phyloP scores from a whole-genome alignment of 2,329 filamentous ascomycete species.

The Cordyceps tenuipes region DNA sequence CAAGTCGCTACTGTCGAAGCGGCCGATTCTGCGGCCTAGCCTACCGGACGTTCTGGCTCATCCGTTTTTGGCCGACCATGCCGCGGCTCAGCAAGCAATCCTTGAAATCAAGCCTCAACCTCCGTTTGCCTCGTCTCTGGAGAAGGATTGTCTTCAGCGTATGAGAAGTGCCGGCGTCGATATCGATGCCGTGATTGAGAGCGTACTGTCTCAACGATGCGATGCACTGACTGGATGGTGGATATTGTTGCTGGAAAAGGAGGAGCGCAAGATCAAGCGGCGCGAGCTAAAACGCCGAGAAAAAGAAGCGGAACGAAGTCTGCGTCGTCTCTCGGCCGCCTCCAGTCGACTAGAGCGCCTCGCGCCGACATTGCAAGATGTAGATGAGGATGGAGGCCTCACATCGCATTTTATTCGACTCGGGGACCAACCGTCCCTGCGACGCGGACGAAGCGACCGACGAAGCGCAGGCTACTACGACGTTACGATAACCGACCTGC shows the following conservation, averaged over 20 bases:
- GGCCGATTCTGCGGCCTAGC: slow-evolving; percentile 73
- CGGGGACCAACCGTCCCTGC: slow-evolving; percentile 41
- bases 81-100: slow-evolving; percentile 81
- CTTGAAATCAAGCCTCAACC: slow-evolving; percentile 71
- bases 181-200: slow-evolving; percentile 89
- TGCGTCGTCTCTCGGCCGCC: slow-evolving; percentile 77
- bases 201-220: slow-evolving; percentile 81
- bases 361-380: slow-evolving; percentile 66
- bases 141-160: slow-evolving; percentile 83
- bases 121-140: slow-evolving; percentile 76
- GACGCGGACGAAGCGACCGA: slow-evolving; percentile 69
- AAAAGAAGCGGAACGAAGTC: slow-evolving; percentile 70
- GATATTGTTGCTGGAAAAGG: slow-evolving; percentile 89
- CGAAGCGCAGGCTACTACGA: slow-evolving; percentile 62
- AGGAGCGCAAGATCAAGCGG: slow-evolving; percentile 74
- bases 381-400: slow-evolving; percentile 64
- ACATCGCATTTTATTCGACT: slow-evolving; percentile 35
- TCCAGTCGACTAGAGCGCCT: slow-evolving; percentile 79
- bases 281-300: slow-evolving; percentile 79
- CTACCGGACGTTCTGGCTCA: slow-evolving; percentile 80
- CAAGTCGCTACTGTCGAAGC: slow-evolving; percentile 76
- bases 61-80: slow-evolving; percentile 80
- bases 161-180: slow-evolving; percentile 93
- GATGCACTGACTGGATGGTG: slow-evolving; percentile 93
- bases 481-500: slow-evolving; percentile 63